Base-by-base conservation (phyloP, 1,139 yeast species). In the Yamadazyma trypodendri region DNA sequence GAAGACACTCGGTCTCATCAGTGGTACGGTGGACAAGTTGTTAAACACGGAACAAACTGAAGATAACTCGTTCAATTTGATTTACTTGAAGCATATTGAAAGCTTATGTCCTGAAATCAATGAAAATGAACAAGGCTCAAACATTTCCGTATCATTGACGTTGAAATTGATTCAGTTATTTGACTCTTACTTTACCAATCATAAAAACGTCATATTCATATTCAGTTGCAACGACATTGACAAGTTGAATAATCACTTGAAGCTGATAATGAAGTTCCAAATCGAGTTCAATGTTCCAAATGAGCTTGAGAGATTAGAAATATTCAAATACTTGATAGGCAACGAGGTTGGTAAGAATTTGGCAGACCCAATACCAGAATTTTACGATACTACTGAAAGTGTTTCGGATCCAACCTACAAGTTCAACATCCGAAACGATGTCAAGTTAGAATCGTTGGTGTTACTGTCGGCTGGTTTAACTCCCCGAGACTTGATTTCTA, bases 401-500 rank as follows among this genome's bases (percentile, higher is more conserved):
- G 51, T 48, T 3, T 45, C 49, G 24, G 36, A 31, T 20, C 61
- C 57, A 29, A 38, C 58, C 6, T 52, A 50, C 23, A 56, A 54
- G 10, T 64, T 58, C 38, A 50, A 49, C 20, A 51, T 57, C n/a
- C 54, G 77, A 41, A 57, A 51, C 32, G 95, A 86, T 52, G 79
- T 89, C 4, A 73, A 79, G 9, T 54, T 77, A 9, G 65, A 70
- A 4, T 65, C 79, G 0, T 64, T 92, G 32, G 87, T 97, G 0
- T 65, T 86, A 37, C 96, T 88, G 51, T 85, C 96, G 37, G 97
- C 97, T 1, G 97, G 97, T 24, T 68, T 92, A 39, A 85, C 95
- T 0, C 96, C 97, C 6, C 72, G 86, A 21, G 97, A 92, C 58
- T 65, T 92, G 38, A 67, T 68, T 9, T 79, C 92, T 0, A 87